Base-by-base conservation (phyloP, 2,329 filamentous ascomycete species). In the Diaporthe citrichinensis region DNA sequence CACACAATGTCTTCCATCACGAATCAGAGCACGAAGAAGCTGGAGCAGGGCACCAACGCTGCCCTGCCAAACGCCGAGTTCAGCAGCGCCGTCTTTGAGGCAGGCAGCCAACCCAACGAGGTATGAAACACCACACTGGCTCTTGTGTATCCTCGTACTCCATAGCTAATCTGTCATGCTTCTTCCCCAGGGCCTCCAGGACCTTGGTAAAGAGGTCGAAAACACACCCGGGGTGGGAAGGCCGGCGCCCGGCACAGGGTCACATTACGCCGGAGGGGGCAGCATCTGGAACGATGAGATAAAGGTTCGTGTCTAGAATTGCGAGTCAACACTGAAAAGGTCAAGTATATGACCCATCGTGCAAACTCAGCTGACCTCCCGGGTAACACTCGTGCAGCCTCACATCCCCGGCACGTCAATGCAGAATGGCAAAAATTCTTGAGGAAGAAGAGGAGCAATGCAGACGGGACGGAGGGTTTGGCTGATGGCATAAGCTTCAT, bases 261-360 rank as follows among this genome's bases (percentile, higher is more conserved):
- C 51, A 39, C 31, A n/a, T 14, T 36, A 59, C 31, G 8, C 57
- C 31, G 31, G 31, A 14, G 57, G 57, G 10, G 31, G 31, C 17
- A 59, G 57, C 31, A 59, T 59, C 57, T 59, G 57, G 57, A 39
- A 17, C 10, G 14, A 59, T n/a, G 57, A 59, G 31, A n/a, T 39
- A 9, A 59, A 39, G 31, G 57, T 59, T 59, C 9, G 57, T 59
- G 7, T 25, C 31, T n/a, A 23, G 6, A 8, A 17, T 34, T 57
- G 53, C 14, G 5, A n/a, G 10, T 44, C 14, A 4, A 31, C 5
- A 28, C 7, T 31, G 4, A 31, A 46, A 7, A 14, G 25, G 41
- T 12, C 61, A 9, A 15, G 28, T 12, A 49, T 49, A 4, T 4
- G 9, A 17, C 12, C 20, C 17, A 4, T 23, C 20, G 20, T 17